Evolutionary conservation across 2,329 filamentous ascomycete genomes (phyloP).

Genomic region (Nigrospora oryzae): DNA sequence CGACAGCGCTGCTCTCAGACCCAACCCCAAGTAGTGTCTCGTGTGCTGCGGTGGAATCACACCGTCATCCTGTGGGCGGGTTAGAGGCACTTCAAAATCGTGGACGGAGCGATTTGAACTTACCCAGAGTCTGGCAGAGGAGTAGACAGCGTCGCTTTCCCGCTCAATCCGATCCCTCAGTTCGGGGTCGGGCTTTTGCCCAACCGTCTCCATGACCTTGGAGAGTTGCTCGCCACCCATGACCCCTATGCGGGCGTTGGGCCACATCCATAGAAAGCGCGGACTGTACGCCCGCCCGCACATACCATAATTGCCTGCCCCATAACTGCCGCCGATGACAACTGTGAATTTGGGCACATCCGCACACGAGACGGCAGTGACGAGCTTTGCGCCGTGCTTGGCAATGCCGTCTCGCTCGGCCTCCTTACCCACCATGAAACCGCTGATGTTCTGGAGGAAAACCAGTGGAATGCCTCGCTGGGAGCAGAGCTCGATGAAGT

Average conservation of each 20-base stretch:
- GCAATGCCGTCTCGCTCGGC: constrained; percentile 93
- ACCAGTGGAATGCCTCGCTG: constrained; percentile 84
- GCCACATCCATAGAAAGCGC: constrained; percentile 92
- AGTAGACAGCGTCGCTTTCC: constrained; percentile 85
- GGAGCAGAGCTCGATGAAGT: constrained; percentile 92
- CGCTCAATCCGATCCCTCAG: constrained; percentile 78
- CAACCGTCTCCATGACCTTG: constrained; percentile 90
- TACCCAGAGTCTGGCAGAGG: constrained; percentile 82
- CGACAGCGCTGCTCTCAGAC: constrained; percentile 63
- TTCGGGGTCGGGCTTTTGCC: constrained; percentile 70
- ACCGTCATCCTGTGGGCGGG: constrained; percentile 54
- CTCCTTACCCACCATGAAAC: constrained; percentile 95
- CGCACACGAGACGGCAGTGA: constrained; percentile 89
- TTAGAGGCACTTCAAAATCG: too few species aligned
- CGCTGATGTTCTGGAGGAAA: constrained; percentile 93
- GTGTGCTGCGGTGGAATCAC: constrained; percentile 74
- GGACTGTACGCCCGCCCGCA: constrained; percentile 91
- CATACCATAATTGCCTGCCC: constrained; percentile 98
- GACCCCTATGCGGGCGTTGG: constrained; percentile 89
- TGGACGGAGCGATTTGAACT: constrained; percentile 15
- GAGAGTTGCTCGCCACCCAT: constrained; percentile 93
- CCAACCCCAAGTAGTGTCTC: constrained; percentile 61
- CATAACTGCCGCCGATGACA: constrained; percentile 86
- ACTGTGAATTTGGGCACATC: constrained; percentile 96
- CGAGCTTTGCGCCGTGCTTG: constrained; percentile 95